Conservation (phyloP, 177 flowering plant genomes). For the Viscum album region DNA sequence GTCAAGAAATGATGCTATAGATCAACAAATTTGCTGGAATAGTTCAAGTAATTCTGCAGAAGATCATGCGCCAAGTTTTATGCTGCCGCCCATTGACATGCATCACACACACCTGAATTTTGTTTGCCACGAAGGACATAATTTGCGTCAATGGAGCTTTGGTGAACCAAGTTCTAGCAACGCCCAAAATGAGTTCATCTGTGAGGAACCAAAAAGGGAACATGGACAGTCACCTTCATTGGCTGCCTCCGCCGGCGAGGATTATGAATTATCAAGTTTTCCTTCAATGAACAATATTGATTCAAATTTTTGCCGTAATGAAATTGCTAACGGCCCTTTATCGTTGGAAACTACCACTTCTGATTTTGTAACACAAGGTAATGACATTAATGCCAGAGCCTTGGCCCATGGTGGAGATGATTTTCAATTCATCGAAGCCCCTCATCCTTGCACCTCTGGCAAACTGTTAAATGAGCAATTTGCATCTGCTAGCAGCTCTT, state of each 20-base stretch:
- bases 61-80: conserved; percentile 22
- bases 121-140: conserved; percentile 22
- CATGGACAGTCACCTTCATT: conserved; percentile 36
- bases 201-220: conserved; percentile 33
- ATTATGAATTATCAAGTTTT: conserved; percentile 23
- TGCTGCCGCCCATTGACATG: conserved; percentile 18
- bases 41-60: conserved; percentile 27
- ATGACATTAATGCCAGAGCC: conserved; percentile 29
- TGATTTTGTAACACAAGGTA: conserved; percentile 20
- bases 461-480: conserved; percentile 22
- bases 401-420: conserved; percentile 20
- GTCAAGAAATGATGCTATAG: conserved; percentile 27
- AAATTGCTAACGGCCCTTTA: conserved; percentile 19
- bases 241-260: conserved; percentile 20
- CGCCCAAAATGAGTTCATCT: conserved; percentile 18
- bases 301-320: conserved; percentile 21
- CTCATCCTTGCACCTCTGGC: conserved; percentile 25
- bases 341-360: conserved; percentile 30
- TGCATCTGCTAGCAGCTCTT: conserved; percentile 25
- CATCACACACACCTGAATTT: conserved; percentile 16
- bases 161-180: conserved; percentile 34
- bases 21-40: conserved; percentile 37
- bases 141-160: conserved; percentile 22
- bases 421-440: conserved; percentile 22
- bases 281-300: conserved; percentile 23